Evolutionary conservation across 768 basidiomycete genomes (phyloP), one percentile per base, ranked within the genome.

Genomic region (Naganishia kalamii): DNA sequence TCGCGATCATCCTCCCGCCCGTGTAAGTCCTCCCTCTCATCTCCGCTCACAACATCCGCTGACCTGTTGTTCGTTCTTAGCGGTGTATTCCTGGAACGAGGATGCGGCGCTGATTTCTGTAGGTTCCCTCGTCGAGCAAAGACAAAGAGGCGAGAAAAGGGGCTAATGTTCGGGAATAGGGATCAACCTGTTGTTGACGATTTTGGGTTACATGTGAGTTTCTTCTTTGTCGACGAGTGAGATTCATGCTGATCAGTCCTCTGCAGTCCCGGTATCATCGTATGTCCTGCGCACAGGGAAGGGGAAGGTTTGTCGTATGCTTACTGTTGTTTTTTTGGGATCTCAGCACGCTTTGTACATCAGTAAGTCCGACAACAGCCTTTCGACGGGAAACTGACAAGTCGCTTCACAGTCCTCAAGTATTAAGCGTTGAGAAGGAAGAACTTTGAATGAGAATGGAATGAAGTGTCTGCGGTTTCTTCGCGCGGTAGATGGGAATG

Each of bases 11-110:
- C 43, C 43, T 44, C 8, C 43, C 43, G 6, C 43, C 43, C 21
- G 13, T 44, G 43, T 44, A 11, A 8, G 43, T 44, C 43, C 6
- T n/a, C 12, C 19, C 43, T n/a, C 12, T 17, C 43, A 44, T 44
- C 21, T n/a, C 43, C 6, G 6, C 5, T 11, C 43, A 44, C 8
- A 44, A 44, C 37, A 40, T 8, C 8, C 37, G 17, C 37, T 40
- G 37, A 40, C 17, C 43, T 44, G 5, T 5, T n/a, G 5, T 5
- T 5, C 43, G 6, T 44, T 11, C 43, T 8, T 40, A 57, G 54
- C 1, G 89, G 86, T 51, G 90, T 93, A 17, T 90, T 90, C 79
- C 78, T 92, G 17, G 89, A 92, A 79, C 83, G 88, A 59, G 90
- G 90, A 32, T 92, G 89, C 74, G 80, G 81, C 30, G 84, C 83